A percentile compares a stretch with the other conserved stretches of the same genome.
Evolutionary conservation across 2,329 filamentous ascomycete genomes (phyloP).

Genomic region (Ascochyta viciae-villosae): DNA sequence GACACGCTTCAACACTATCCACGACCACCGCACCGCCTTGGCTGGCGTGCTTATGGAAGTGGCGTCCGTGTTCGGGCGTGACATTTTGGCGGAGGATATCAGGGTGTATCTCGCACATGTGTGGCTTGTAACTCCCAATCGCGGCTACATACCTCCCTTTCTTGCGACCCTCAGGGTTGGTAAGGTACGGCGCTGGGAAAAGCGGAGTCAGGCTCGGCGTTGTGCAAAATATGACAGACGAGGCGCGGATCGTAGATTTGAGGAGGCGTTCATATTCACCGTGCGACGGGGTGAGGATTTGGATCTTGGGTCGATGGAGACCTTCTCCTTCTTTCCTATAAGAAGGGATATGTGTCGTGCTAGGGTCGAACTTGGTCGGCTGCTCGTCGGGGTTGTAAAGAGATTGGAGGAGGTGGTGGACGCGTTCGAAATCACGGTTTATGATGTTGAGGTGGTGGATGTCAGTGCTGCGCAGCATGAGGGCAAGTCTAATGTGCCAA

Average conservation of each 20-base stretch:
- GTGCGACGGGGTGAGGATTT: slow-evolving; percentile 72
- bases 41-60: slow-evolving; percentile 70
- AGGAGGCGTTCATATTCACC: slow-evolving; percentile 72
- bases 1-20: slow-evolving; percentile 76
- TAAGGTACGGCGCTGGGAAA: slow-evolving; percentile 77
- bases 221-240: slow-evolving; percentile 88
- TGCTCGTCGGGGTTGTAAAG: slow-evolving; percentile 59
- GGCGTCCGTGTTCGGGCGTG: slow-evolving; percentile 60
- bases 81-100: slow-evolving; percentile 74
- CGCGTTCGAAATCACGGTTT: slow-evolving; percentile 73
- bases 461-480: slow-evolving; percentile 72
- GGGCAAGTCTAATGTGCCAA: slow-evolving; percentile 88
- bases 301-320: slow-evolving; percentile 64
- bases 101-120: slow-evolving; percentile 85
- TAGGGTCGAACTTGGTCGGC: slow-evolving; percentile 22
- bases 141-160: slow-evolving; percentile 76
- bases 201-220: slow-evolving; percentile 77
- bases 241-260: slow-evolving; percentile 72
- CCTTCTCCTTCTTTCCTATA: slow-evolving; percentile 24
- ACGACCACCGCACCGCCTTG: slow-evolving; percentile 68
- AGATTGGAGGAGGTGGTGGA: slow-evolving; percentile 59
- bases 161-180: slow-evolving; percentile 70
- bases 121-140: slow-evolving; percentile 71
- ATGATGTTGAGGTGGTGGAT: slow-evolving; percentile 84
- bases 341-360: slow-evolving; percentile 16